These are phyloP conservation scores for Citrullus amarus DNA, from an alignment of 306 rosid genomes.

Conservation along the genomic window DNA sequence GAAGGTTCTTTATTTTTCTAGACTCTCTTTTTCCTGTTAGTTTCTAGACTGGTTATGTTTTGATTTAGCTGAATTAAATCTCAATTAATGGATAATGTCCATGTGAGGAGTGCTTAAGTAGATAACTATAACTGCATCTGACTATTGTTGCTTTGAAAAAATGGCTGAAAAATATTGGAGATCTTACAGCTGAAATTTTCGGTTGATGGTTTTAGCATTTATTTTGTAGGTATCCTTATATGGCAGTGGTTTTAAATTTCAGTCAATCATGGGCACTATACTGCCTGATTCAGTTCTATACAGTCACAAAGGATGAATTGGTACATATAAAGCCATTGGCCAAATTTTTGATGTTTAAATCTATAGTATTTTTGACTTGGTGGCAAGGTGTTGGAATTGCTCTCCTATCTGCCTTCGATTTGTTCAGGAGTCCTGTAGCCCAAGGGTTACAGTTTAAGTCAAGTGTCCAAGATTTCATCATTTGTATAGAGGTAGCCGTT, in stretches of 20 bases:
- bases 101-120: neutral
- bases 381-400: slow-evolving; percentile 99
- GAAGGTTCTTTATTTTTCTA: neutral
- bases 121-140: neutral
- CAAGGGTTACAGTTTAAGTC: slow-evolving; percentile 84
- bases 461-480: slow-evolving; percentile 95
- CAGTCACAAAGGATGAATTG: slow-evolving; percentile 78
- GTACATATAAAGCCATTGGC: slow-evolving; percentile 90
- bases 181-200: neutral
- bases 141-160: neutral
- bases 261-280: slow-evolving; percentile 99
- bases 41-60: neutral
- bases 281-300: slow-evolving; percentile 91
- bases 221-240: slow-evolving; percentile 75
- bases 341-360: slow-evolving; percentile 89
- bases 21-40: neutral
- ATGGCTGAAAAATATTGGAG: neutral
- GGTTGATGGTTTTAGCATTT: neutral
- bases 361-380: slow-evolving; percentile 97
- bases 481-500: slow-evolving; percentile 82
- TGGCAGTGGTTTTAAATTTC: slow-evolving; percentile 92
- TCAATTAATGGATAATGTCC: neutral
- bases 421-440: slow-evolving; percentile 89
- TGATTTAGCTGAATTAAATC: neutral
- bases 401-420: slow-evolving; percentile 62